Evolutionary conservation across 2,329 filamentous ascomycete species (phyloP).

Genomic region (Hymenoscyphus salicellus): DNA sequence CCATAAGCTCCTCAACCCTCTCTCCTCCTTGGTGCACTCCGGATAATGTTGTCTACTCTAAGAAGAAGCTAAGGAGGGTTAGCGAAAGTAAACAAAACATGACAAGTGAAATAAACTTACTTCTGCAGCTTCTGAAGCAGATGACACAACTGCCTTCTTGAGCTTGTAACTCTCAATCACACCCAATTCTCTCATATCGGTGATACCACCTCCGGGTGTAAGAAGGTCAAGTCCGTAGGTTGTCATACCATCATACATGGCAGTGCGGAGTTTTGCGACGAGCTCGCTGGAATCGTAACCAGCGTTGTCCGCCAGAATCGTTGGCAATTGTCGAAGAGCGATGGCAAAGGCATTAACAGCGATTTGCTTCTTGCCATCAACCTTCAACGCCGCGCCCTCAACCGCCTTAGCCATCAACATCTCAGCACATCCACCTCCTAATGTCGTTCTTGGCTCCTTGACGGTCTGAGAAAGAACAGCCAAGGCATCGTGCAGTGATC

Average conservation of each 20-base stretch:
- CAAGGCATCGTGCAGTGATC: slow-evolving; percentile 91
- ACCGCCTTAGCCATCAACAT: slow-evolving; percentile 99
- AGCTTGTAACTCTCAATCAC: slow-evolving; percentile 98
- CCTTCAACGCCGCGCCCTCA: slow-evolving; percentile 85
- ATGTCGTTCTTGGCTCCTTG: slow-evolving; percentile 86
- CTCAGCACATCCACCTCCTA: slow-evolving; percentile 94
- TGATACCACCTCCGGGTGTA: slow-evolving; percentile 85
- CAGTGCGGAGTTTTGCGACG: slow-evolving; percentile 84
- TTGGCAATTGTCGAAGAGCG: slow-evolving; percentile 88
- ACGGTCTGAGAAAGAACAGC: slow-evolving; percentile 96
- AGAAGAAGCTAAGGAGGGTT: slow-evolving; percentile 65
- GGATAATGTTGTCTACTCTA: slow-evolving; percentile 96
- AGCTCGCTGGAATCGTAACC: slow-evolving; percentile 94
- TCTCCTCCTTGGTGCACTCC: slow-evolving; percentile 79
- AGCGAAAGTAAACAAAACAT: slow-evolving; percentile 12
- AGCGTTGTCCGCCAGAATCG: slow-evolving; percentile 95
- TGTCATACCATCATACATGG: slow-evolving; percentile 90
- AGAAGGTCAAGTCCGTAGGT: slow-evolving; percentile 87
- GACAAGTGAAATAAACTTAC: slow-evolving; percentile 49
- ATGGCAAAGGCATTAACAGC: slow-evolving; percentile 87
- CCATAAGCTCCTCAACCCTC: slow-evolving; percentile 60
- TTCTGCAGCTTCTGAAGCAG: slow-evolving; percentile 93
- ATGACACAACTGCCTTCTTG: slow-evolving; percentile 96
- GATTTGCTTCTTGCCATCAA: slow-evolving; percentile 94
- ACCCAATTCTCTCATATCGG: slow-evolving; percentile 92